Evolutionary conservation across 2,329 filamentous ascomycete genomes (phyloP), one percentile per base, ranked within the genome.

Genomic region (Ophiostoma sp.): DNA sequence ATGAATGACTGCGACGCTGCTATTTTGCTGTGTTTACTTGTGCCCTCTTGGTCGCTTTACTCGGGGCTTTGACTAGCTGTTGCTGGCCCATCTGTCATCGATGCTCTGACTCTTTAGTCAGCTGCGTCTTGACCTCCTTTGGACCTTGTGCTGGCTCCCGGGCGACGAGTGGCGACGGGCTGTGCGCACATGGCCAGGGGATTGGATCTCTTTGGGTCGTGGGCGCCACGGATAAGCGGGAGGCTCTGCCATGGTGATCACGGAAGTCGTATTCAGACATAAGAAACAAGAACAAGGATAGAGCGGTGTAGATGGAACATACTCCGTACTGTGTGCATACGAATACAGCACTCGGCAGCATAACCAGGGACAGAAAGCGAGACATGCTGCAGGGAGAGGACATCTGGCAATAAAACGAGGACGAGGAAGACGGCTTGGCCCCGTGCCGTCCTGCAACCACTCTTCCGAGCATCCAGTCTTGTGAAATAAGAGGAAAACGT

Each of bases 281-380:
- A 36, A 12, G 11, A 27, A 58, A 58, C 9, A 12, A 36, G 1
- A 11, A 0, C 8, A 11, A 1, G 2, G 5, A 4, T n/a, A 52
- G 55, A 14, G 55, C 55, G 55, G 55, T 60, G 55, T 38, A 60
- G 55, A 60, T 60, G 55, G 52, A 58, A 58, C 52, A 58, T 58
- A 12, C 49, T 52, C 27, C 38, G 55, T 60, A 38, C 4, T 18
- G 38, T 40, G 55, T n/a, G n/a, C n/a, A 38, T 60, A 58, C 55
- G 52, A 58, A n/a, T n/a, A 27, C 49, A 38, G 52, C 11, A 38
- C 11, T 27, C 27, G 27, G 27, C 27, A 12, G 55, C 27, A 60
- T 58, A 36, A 38, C 27, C 55, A 60, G 8, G 52, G 4, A 9
- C 36, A 38, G 11, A n/a, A 36, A 18, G 49, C 49, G 27, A 60